phyloP scores from a whole-genome alignment of 75 land plant species.

The Pinus taeda region DNA sequence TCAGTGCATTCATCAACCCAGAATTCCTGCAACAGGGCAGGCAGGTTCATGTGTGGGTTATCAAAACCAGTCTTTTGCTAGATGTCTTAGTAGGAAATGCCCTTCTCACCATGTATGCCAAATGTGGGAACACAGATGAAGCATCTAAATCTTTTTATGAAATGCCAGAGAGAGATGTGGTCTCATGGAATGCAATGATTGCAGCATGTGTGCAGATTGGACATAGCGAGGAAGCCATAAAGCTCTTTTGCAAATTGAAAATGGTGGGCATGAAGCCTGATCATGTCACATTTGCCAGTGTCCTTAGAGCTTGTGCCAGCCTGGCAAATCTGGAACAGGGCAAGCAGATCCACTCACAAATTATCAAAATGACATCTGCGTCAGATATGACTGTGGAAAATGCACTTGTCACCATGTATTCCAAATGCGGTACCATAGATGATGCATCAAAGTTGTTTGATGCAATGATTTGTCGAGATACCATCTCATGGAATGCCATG shows the following conservation, averaged over 20 bases:
- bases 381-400: slow-evolving; percentile 13
- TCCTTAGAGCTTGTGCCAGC: slow-evolving; percentile 16
- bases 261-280: slow-evolving; percentile 9
- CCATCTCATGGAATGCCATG: slow-evolving; percentile 7
- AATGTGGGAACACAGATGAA: slow-evolving; percentile 11
- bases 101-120: slow-evolving; percentile 31
- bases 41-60: slow-evolving; percentile 30
- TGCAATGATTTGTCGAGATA: background rate
- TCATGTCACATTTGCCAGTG: slow-evolving; percentile 15
- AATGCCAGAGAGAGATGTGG: slow-evolving; percentile 29
- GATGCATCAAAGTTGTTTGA: background rate
- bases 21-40: slow-evolving; percentile 32
- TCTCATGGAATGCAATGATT: slow-evolving; percentile 54
- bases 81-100: slow-evolving; percentile 35
- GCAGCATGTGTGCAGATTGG: slow-evolving; percentile 25
- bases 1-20: slow-evolving; percentile 35
- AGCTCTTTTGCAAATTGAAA: slow-evolving; percentile 15
- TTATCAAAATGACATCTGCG: background rate
- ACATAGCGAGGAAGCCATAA: slow-evolving; percentile 9
- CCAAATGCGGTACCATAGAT: slow-evolving; percentile 11
- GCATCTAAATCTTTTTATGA: slow-evolving; percentile 29
- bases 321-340: background rate
- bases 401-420: slow-evolving; percentile 21
- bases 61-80: slow-evolving; percentile 11
- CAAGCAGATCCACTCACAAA: slow-evolving; percentile 10